phyloP scores from a whole-genome alignment of 352 stramenopile species.

The Globisporangium emineosum region DNA sequence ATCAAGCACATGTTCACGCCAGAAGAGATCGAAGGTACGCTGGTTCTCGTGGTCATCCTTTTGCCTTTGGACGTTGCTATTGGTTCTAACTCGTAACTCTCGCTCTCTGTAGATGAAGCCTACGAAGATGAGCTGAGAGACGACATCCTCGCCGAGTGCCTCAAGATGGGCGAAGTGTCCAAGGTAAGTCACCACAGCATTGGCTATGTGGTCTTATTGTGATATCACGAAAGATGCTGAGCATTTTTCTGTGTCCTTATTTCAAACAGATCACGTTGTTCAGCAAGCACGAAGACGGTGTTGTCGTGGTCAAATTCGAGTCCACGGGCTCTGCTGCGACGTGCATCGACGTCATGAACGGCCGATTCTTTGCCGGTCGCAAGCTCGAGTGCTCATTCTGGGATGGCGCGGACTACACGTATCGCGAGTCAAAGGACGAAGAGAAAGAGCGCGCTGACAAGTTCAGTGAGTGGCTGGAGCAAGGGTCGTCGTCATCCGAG shows the following conservation, averaged over 20 bases:
- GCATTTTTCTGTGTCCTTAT: conserved; percentile 25
- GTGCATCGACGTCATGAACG: conserved; percentile 89
- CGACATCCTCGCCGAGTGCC: conserved; percentile 80
- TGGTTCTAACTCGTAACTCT: not conserved
- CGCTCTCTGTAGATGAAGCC: conserved; percentile 36
- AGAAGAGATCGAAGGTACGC: conserved; percentile 74
- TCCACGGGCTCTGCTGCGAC: conserved; percentile 80
- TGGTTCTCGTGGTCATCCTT: not conserved
- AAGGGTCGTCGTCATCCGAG: conserved; percentile 58
- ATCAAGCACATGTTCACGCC: conserved; percentile 95
- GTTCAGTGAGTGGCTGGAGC: conserved; percentile 94
- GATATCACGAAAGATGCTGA: not conserved
- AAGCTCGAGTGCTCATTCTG: conserved; percentile 92
- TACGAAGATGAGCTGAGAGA: conserved; percentile 75
- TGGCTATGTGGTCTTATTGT: not conserved
- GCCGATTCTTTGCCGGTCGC: conserved; percentile 82
- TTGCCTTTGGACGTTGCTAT: not conserved
- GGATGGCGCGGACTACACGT: conserved; percentile 95
- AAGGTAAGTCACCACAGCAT: conserved; percentile 42
- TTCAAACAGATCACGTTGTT: conserved; percentile 94
- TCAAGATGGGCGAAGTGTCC: conserved; percentile 81
- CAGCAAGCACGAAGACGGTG: conserved; percentile 86
- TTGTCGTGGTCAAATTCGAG: conserved; percentile 95
- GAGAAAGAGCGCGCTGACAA: conserved; percentile 87
- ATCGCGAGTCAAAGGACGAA: conserved; percentile 71